These are phyloP conservation scores for Penicillium sp. DNA, from an alignment of 2,329 filamentous ascomycete species.

Conservation along the genomic window DNA sequence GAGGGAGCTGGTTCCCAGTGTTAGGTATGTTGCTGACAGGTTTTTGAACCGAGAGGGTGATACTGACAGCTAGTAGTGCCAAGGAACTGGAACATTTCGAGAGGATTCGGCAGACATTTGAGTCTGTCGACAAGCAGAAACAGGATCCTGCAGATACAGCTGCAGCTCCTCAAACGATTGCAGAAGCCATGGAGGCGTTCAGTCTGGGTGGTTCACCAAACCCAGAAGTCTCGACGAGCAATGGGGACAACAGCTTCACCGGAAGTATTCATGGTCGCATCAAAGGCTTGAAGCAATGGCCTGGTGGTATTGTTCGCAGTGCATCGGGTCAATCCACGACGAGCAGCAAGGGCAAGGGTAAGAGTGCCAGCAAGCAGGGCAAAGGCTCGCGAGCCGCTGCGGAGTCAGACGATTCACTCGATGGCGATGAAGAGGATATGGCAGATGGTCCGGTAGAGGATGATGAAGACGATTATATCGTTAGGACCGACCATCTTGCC, in stretches of 20 bases:
- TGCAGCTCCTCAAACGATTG: constrained; percentile 33
- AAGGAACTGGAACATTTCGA: constrained; percentile 93
- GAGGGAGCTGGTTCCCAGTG: constrained; percentile 82
- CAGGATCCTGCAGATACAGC: constrained; percentile 24
- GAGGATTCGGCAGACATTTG: constrained; percentile 74
- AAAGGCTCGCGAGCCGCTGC: constrained; percentile 36
- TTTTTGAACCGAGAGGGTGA: not conserved
- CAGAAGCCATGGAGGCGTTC: constrained; percentile 37
- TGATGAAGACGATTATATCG: constrained; percentile 37
- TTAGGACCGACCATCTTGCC: constrained; percentile 37
- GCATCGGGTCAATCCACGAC: constrained; percentile 28
- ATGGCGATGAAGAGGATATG: constrained; percentile 28
- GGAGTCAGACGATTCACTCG: constrained; percentile 32
- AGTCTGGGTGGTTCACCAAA: constrained; percentile 19
- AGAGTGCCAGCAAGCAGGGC: constrained; percentile 30
- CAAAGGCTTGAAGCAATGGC: constrained; percentile 33
- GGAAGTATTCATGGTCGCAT: constrained; percentile 22
- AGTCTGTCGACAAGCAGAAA: constrained; percentile 53
- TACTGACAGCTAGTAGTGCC: constrained; percentile 52
- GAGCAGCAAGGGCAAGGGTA: constrained; percentile 29
- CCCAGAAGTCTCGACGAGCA: constrained; percentile 22
- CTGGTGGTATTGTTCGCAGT: constrained; percentile 24
- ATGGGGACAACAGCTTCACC: constrained; percentile 21
- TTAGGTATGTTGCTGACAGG: constrained; percentile 47
- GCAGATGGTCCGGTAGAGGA: constrained; percentile 23